phyloP scores from a whole-genome alignment of 2,329 filamentous ascomycete genomes.

The Parastagonospora avenae region DNA sequence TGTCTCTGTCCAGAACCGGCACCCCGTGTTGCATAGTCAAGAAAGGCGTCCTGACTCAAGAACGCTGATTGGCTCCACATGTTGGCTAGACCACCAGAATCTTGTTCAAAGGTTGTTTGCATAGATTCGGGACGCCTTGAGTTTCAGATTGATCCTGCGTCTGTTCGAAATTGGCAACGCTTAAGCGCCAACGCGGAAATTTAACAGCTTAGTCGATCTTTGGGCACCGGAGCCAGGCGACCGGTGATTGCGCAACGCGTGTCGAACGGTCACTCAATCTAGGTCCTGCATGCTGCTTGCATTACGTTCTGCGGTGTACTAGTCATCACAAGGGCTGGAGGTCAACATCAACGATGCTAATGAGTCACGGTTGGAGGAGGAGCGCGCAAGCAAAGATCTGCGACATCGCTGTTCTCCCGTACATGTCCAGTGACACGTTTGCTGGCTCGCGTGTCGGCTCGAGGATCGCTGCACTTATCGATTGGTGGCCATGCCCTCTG shows the following conservation, averaged over 20 bases:
- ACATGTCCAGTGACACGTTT: constrained; percentile 29
- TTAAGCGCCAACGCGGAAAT: constrained; percentile 40
- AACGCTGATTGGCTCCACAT: constrained; percentile 29
- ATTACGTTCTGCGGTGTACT: constrained; percentile 21
- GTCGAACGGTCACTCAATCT: constrained; percentile 29
- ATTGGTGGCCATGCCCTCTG: constrained; percentile 45
- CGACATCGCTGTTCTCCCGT: constrained; percentile 17
- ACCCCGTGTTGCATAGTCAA: constrained; percentile 8
- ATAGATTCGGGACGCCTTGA: constrained; percentile 39
- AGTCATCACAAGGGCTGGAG: constrained; percentile 1
- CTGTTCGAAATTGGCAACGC: constrained; percentile 36
- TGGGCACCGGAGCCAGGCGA: constrained; percentile 41
- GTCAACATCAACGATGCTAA: background rate
- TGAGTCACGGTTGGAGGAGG: constrained; percentile 20
- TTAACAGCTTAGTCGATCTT: constrained; percentile 40
- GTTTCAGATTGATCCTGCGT: constrained; percentile 42
- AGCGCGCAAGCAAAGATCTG: constrained; percentile 24
- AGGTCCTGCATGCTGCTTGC: constrained; percentile 11
- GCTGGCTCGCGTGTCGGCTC: constrained; percentile 27
- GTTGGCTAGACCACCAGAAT: constrained; percentile 27
- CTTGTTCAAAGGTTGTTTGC: constrained; percentile 37
- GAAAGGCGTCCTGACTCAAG: constrained; percentile 5
- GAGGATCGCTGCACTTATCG: constrained; percentile 43
- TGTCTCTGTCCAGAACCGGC: constrained; percentile 4
- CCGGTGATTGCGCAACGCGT: constrained; percentile 48